Base-by-base conservation (phyloP, 331 rosid genomes). In the Spiraea crenata region DNA sequence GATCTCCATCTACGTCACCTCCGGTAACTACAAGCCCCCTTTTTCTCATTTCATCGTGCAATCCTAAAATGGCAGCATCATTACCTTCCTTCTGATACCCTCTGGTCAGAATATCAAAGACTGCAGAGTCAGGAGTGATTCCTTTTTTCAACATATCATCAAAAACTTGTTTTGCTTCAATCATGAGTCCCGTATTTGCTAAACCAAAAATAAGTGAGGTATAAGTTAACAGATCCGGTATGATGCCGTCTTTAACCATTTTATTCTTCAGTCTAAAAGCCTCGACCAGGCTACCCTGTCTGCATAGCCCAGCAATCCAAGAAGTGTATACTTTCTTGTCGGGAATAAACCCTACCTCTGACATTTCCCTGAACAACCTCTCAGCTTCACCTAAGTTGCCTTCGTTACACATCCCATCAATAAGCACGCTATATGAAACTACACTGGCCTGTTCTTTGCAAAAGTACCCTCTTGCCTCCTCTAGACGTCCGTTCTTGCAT, bases 251-350 rank as follows among this genome's bases (percentile, higher is more conserved):
- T 72, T 67, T 47, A 66, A 71, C 73, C 86, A 82, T 77, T 74
- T 65, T 74, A 70, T 64, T 81, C 77, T 81, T 77, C 19, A 81
- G 67, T 49, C 60, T 17, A 64, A 81, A 81, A 63, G 82, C 82
- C 63, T 81, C 81, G 3, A 77, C 55, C 76, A 81, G 75, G 35
- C 77, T n/a, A 57, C 85, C 85, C 39, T 81, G 79, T 56, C 70
- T 74, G 74, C 85, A 81, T 6, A 81, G 77, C 31, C 57, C 80
- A 15, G 85, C 77, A 58, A 81, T 77, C 85, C 80, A 81, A 6
- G 85, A 77, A 50, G 85, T 81, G 60, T 81, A 81, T 25, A 52
- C 61, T 49, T 57, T 74, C 58, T 77, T 81, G 76, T 81, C 82
- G 0, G 75, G 80, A 74, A 70, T 59, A 70, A 81, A 68, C 52